These are phyloP conservation scores for Fusarium sp. DNA, from an alignment of 2,329 filamentous ascomycete species.

Conservation along the genomic window DNA sequence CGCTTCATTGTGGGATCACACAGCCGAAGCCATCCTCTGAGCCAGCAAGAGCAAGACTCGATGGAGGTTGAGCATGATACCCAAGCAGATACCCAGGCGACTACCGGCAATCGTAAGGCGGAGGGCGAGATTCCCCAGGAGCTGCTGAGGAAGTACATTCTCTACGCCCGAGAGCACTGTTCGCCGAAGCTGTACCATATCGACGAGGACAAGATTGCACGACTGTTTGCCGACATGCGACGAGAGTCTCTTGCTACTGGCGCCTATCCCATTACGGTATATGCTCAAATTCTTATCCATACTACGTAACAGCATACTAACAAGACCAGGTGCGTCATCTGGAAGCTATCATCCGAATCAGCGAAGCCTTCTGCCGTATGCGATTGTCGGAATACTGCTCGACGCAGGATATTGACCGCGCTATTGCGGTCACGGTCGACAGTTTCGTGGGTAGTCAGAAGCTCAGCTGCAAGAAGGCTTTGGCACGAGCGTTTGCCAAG, in stretches of 20 bases:
- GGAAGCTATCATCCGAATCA: slow-evolving; percentile 96
- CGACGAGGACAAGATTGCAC: slow-evolving; percentile 95
- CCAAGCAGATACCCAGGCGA: slow-evolving; percentile 51
- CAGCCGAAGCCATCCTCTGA: slow-evolving; percentile 83
- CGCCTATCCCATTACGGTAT: slow-evolving; percentile 96
- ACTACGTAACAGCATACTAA: slow-evolving; percentile 20
- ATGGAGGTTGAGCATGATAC: slow-evolving; percentile 75
- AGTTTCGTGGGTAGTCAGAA: slow-evolving; percentile 97
- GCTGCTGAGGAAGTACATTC: slow-evolving; percentile 93
- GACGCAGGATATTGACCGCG: slow-evolving; percentile 90
- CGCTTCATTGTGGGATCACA: slow-evolving; percentile 96
- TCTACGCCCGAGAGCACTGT: slow-evolving; percentile 92
- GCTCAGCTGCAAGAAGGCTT: slow-evolving; percentile 95
- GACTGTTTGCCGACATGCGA: slow-evolving; percentile 96
- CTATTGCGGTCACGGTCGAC: slow-evolving; percentile 95
- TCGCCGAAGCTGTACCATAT: slow-evolving; percentile 95
- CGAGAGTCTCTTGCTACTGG: slow-evolving; percentile 92
- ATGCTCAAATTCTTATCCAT: slow-evolving; percentile 50
- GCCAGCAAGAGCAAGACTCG: slow-evolving; percentile 62
- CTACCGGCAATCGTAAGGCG: slow-evolving; percentile 34
- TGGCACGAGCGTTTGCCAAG: slow-evolving; percentile 95
- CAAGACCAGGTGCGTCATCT: slow-evolving; percentile 86
- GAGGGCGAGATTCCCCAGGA: slow-evolving; percentile 88
- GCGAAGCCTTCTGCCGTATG: slow-evolving; percentile 97
- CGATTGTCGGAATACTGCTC: slow-evolving; percentile 96